Conservation (phyloP, 768 basidiomycete species). For the Terana coerulea region DNA sequence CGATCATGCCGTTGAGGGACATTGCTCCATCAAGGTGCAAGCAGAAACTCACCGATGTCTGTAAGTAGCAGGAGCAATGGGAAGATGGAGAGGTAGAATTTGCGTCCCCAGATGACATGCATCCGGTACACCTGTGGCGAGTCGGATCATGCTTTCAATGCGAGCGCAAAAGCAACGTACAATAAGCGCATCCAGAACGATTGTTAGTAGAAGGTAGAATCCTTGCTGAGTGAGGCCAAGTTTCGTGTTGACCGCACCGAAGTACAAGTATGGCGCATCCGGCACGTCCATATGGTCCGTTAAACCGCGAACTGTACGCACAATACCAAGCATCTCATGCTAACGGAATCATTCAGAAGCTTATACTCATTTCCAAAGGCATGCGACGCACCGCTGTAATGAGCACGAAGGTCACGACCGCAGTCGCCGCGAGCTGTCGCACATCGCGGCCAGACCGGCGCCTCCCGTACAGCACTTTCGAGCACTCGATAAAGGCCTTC, state of each 20-base stretch:
- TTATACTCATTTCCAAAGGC: not conserved
- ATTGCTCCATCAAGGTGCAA: not conserved
- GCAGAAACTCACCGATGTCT: constrained; percentile 23
- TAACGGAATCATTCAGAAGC: constrained; percentile 1
- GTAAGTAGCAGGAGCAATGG: constrained; percentile 24
- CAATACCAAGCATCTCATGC: constrained; percentile 23
- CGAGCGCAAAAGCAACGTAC: constrained; percentile 10
- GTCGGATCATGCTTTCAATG: not conserved
- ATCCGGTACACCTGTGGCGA: constrained; percentile 22
- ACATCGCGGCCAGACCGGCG: not conserved
- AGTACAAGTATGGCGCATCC: constrained; percentile 20
- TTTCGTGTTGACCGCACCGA: constrained; percentile 16
- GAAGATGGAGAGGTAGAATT: constrained; percentile 11
- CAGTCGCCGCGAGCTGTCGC: constrained; percentile 6
- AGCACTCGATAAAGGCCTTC: constrained; percentile 5
- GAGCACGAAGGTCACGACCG: constrained; percentile 10
- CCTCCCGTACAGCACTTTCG: not conserved
- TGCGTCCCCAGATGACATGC: constrained; percentile 25
- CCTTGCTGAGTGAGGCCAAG: constrained; percentile 22
- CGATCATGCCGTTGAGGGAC: constrained; percentile 1
- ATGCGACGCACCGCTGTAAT: constrained; percentile 15
- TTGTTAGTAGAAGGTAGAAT: constrained; percentile 21
- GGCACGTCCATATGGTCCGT: constrained; percentile 10
- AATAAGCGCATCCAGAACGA: constrained; percentile 27
- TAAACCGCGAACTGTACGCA: constrained; percentile 24